phyloP scores from a whole-genome alignment of 371 early-diverging fungal genomes.

The Phascolomyces articulosus region DNA sequence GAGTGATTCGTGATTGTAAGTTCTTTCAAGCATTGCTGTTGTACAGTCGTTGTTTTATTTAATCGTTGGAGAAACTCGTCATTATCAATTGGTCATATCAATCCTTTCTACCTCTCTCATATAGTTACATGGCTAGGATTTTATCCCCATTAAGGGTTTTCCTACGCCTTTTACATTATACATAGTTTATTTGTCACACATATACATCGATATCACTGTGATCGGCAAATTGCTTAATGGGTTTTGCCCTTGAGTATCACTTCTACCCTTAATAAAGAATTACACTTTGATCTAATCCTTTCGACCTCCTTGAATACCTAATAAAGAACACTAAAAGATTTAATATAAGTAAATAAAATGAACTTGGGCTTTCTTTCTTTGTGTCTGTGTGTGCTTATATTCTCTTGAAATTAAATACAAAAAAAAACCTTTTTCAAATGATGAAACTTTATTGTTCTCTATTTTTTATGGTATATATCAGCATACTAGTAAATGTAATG shows the following conservation, averaged over 20 bases:
- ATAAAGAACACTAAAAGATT: no score
- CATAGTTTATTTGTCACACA: not conserved
- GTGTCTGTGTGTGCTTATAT: no score
- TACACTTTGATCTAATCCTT: not conserved
- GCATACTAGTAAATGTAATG: not conserved
- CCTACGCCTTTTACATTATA: not conserved
- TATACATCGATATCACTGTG: not conserved
- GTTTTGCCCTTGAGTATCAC: slow-evolving; percentile 1
- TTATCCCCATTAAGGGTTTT: slow-evolving; percentile 1
- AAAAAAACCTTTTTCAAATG: no score
- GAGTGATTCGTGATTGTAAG: not conserved
- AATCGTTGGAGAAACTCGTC: not conserved
- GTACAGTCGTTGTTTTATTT: not conserved
- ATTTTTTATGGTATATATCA: not conserved
- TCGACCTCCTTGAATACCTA: no score
- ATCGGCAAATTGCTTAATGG: slow-evolving; percentile 3
- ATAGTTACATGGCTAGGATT: not conserved
- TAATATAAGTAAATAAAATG: not conserved
- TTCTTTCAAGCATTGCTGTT: not conserved
- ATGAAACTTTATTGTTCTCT: no score
- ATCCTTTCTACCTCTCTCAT: no score
- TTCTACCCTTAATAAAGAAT: not conserved
- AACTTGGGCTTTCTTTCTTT: no score
- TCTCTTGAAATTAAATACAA: no score
- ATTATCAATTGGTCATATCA: not conserved